These are phyloP conservation scores for Cyberlindnera amylophila DNA, from an alignment of 805 yeast species.

Conservation along the genomic window DNA sequence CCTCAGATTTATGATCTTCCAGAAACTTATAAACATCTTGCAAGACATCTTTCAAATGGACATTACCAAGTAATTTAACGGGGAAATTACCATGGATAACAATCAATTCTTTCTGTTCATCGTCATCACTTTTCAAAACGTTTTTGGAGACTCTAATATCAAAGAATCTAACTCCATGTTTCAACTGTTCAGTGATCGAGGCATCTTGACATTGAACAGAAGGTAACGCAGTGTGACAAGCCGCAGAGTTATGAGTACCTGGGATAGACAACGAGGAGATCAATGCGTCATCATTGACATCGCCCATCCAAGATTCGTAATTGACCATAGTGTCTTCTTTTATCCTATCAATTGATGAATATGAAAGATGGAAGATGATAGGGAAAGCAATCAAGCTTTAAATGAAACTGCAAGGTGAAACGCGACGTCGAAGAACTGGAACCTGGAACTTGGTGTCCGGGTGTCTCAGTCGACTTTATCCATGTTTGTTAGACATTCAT, in stretches of 20 bases:
- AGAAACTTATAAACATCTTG: slow-evolving; percentile 58
- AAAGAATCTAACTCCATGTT: slow-evolving; percentile 71
- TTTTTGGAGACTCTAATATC: slow-evolving; percentile 64
- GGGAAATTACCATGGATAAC: slow-evolving; percentile 78
- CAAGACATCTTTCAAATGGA: slow-evolving; percentile 47
- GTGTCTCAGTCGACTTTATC: no score
- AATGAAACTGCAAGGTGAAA: slow-evolving; percentile 1
- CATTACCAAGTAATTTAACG: slow-evolving; percentile 55
- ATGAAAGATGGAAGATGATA: not conserved
- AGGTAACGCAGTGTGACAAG: slow-evolving; percentile 65
- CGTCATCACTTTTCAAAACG: slow-evolving; percentile 46
- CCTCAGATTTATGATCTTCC: slow-evolving; percentile 48
- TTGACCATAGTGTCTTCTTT: slow-evolving; percentile 20
- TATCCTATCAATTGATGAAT: no score
- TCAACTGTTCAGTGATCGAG: slow-evolving; percentile 55
- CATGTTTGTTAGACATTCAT: no score
- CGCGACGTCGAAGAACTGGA: no score
- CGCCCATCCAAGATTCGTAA: slow-evolving; percentile 46
- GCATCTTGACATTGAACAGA: slow-evolving; percentile 75
- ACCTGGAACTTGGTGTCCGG: no score
- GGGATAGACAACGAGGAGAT: slow-evolving; percentile 61
- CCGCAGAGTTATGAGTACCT: slow-evolving; percentile 85
- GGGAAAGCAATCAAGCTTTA: not conserved
- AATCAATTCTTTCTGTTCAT: slow-evolving; percentile 47
- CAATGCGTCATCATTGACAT: slow-evolving; percentile 46